Evolutionary conservation across 2,329 filamentous ascomycete genomes (phyloP).

Genomic region (Paraconiothyrium sp.): DNA sequence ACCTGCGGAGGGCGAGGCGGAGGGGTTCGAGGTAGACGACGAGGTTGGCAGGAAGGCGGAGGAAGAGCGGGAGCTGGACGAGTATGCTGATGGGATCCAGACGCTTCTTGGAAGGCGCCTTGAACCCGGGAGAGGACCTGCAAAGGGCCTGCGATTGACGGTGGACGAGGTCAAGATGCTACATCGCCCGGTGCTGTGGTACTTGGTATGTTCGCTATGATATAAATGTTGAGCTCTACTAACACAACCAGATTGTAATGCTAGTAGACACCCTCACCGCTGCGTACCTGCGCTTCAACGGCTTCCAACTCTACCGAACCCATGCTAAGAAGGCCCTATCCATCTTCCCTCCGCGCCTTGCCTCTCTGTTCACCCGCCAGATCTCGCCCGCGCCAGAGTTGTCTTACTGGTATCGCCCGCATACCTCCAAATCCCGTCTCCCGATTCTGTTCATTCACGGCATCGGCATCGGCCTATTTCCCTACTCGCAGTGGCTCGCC

Average conservation of each 20-base stretch:
- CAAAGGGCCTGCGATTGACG: slow-evolving; percentile 69
- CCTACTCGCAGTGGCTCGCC: slow-evolving; percentile 67
- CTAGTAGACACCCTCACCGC: slow-evolving; percentile 61
- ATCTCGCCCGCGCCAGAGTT: slow-evolving; percentile 61
- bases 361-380: slow-evolving; percentile 57
- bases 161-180: slow-evolving; percentile 70
- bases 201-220: slow-evolving; percentile 56
- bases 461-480: slow-evolving; percentile 73
- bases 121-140: slow-evolving; percentile 64
- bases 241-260: slow-evolving; percentile 53
- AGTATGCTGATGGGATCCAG: slow-evolving; percentile 65
- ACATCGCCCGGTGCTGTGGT: slow-evolving; percentile 73
- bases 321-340: slow-evolving; percentile 54
- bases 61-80: slow-evolving; percentile 63
- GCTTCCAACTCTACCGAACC: slow-evolving; percentile 64
- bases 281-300: slow-evolving; percentile 56
- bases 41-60: slow-evolving; percentile 16
- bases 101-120: slow-evolving; percentile 61
- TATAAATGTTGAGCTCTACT: slow-evolving; percentile 1
- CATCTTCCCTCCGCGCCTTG: slow-evolving; percentile 68
- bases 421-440: slow-evolving; percentile 65
- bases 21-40: slow-evolving; percentile 24
- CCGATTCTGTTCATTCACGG: slow-evolving; percentile 76
- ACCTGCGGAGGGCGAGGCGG: slow-evolving; percentile 21
- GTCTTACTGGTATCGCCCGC: slow-evolving; percentile 73